Percentiles rank a stretch among this genome's conserved stretches.
These are phyloP conservation scores for Nemania sp. DNA, from an alignment of 2,329 filamentous ascomycete species.

Conservation along the genomic window DNA sequence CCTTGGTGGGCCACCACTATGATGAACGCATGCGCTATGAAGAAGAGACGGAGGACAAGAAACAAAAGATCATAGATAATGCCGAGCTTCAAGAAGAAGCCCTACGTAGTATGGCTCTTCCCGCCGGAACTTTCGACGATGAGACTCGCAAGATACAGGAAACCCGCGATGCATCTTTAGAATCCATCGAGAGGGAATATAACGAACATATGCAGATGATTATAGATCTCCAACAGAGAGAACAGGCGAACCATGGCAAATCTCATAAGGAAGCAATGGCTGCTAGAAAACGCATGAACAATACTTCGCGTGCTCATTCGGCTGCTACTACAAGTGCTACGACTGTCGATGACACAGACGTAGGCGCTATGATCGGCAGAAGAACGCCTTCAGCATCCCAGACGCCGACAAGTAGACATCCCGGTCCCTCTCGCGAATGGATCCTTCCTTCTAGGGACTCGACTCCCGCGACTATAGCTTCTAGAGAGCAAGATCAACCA, in stretches of 20 bases:
- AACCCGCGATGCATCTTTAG: slow-evolving; percentile 16
- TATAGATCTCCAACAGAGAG: slow-evolving; percentile 29
- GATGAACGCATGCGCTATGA: slow-evolving; percentile 29
- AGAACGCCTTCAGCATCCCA: background rate
- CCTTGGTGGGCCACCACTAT: slow-evolving; percentile 33
- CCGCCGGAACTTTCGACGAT: slow-evolving; percentile 20
- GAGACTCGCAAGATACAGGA: slow-evolving; percentile 17
- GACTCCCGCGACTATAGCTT: background rate
- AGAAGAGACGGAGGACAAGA: slow-evolving; percentile 28
- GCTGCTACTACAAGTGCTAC: background rate
- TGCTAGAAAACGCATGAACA: slow-evolving; percentile 13
- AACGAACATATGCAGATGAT: slow-evolving; percentile 17
- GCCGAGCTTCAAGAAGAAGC: slow-evolving; percentile 11
- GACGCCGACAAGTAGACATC: background rate
- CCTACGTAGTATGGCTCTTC: slow-evolving; percentile 26
- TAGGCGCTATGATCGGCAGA: background rate
- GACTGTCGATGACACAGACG: background rate
- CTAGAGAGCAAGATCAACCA: slow-evolving; percentile 6
- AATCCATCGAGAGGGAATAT: slow-evolving; percentile 19
- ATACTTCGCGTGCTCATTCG: background rate
- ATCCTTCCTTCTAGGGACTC: background rate
- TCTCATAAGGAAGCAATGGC: slow-evolving; percentile 27
- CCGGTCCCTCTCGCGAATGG: background rate
- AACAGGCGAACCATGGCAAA: slow-evolving; percentile 18
- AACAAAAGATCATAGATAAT: slow-evolving; percentile 20